Evolutionary conservation across 768 basidiomycete species (phyloP).

Genomic region (Calocera cornea): DNA sequence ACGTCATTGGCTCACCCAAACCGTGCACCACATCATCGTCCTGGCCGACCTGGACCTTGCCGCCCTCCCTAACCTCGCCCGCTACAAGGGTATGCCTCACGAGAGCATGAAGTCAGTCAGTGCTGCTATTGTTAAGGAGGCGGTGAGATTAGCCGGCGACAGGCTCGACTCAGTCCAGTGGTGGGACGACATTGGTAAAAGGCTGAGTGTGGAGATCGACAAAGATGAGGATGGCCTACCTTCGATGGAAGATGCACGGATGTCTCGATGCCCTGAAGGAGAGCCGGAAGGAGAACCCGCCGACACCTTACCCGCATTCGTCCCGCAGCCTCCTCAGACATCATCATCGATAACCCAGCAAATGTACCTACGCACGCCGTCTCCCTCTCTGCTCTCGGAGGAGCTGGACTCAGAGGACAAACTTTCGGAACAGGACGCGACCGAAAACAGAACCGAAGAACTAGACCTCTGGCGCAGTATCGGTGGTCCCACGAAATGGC

Average conservation of each 20-base stretch:
- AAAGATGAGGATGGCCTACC: neutral
- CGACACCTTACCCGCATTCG: neutral
- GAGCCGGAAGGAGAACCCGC: neutral
- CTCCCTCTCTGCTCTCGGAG: neutral
- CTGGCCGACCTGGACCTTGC: neutral
- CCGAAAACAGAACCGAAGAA: neutral
- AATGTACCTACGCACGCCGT: neutral
- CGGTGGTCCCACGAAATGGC: neutral
- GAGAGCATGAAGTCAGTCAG: neutral
- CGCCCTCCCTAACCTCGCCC: neutral
- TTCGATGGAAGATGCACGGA: neutral
- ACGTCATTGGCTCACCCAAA: neutral
- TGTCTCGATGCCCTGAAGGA: neutral
- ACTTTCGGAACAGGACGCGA: no score
- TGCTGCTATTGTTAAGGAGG: neutral
- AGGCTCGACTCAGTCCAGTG: neutral
- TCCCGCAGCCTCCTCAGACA: no score
- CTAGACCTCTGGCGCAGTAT: neutral
- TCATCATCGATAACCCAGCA: neutral
- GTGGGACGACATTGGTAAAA: neutral
- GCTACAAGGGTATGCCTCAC: no score
- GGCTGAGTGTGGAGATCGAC: neutral
- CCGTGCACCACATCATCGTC: neutral
- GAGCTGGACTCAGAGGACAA: neutral
- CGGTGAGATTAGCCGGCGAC: neutral